Evolutionary conservation across 2,329 filamentous ascomycete species (phyloP).

Genomic region (Knufia fluminis): DNA sequence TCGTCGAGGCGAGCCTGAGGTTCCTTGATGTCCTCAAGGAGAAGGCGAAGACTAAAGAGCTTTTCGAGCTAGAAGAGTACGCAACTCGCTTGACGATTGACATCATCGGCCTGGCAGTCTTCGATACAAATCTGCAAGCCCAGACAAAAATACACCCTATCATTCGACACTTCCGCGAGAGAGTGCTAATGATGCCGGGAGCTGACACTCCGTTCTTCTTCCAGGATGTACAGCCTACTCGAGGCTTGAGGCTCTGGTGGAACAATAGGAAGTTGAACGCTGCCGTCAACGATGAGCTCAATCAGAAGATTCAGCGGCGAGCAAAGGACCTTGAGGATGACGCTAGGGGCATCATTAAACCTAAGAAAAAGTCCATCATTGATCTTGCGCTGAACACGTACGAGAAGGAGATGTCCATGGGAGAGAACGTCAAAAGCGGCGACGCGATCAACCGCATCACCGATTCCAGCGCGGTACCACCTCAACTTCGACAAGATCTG

Average conservation of each 20-base stretch:
- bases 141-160: slow-evolving; percentile 21
- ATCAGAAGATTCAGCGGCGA: slow-evolving; percentile 12
- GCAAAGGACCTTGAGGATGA: slow-evolving; percentile 2
- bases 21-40: slow-evolving; percentile 23
- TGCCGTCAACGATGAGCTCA: slow-evolving; percentile 16
- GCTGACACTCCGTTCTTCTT: slow-evolving; percentile 9
- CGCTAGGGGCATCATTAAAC: not conserved
- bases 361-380: slow-evolving; percentile 14
- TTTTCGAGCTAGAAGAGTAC: slow-evolving; percentile 23
- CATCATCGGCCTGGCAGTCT: slow-evolving; percentile 25
- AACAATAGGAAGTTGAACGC: slow-evolving; percentile 18
- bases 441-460: not conserved
- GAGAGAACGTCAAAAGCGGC: not conserved
- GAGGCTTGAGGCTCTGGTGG: slow-evolving; percentile 14
- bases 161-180: slow-evolving; percentile 21
- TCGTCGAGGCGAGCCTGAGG: slow-evolving; percentile 23
- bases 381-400: slow-evolving; percentile 21
- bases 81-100: slow-evolving; percentile 27
- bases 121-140: slow-evolving; percentile 22
- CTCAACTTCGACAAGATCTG: slow-evolving; percentile 3
- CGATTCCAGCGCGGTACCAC: not conserved
- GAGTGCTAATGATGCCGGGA: slow-evolving; percentile 17
- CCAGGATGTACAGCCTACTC: slow-evolving; percentile 11
- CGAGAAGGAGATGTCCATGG: slow-evolving; percentile 14
- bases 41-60: slow-evolving; percentile 18